A percentile compares a stretch with the other conserved stretches of the same genome.
These are phyloP conservation scores for Boechera retrofracta DNA, from an alignment of 345 rosid genomes.

Conservation along the genomic window DNA sequence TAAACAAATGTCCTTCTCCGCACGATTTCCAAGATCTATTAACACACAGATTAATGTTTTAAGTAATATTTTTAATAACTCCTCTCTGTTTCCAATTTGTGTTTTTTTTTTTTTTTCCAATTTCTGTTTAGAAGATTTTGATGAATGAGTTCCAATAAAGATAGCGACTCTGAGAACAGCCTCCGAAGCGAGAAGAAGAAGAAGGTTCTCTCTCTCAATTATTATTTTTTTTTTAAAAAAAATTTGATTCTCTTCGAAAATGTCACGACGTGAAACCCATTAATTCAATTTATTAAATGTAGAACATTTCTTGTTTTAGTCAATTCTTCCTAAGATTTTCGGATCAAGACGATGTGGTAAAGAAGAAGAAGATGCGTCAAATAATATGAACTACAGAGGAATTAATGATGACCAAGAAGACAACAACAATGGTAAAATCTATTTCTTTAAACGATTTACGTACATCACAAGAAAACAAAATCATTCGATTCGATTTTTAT, in stretches of 20 bases:
- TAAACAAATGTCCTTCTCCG: conserved; percentile 9
- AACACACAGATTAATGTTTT: conserved; percentile 23
- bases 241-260: neutral
- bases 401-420: conserved; percentile 26
- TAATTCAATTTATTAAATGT: neutral
- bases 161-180: conserved; percentile 49
- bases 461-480: conserved; percentile 32
- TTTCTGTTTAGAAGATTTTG: conserved; percentile 18
- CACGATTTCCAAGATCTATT: conserved; percentile 43
- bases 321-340: conserved; percentile 74
- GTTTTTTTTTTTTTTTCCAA: neutral
- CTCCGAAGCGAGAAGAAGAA: conserved; percentile 67
- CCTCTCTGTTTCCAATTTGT: conserved; percentile 27
- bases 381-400: conserved; percentile 40
- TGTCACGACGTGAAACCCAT: conserved; percentile 46
- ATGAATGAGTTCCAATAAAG: conserved; percentile 44
- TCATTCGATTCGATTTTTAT: neutral
- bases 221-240: too few relatives aligned
- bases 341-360: conserved; percentile 56
- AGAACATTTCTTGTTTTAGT: conserved; percentile 39
- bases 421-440: conserved; percentile 44
- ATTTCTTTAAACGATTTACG: neutral
- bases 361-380: conserved; percentile 51
- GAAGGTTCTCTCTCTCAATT: conserved; percentile 53
- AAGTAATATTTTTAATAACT: neutral